phyloP scores from a whole-genome alignment of 306 rosid species.

The Fagus crenata region DNA sequence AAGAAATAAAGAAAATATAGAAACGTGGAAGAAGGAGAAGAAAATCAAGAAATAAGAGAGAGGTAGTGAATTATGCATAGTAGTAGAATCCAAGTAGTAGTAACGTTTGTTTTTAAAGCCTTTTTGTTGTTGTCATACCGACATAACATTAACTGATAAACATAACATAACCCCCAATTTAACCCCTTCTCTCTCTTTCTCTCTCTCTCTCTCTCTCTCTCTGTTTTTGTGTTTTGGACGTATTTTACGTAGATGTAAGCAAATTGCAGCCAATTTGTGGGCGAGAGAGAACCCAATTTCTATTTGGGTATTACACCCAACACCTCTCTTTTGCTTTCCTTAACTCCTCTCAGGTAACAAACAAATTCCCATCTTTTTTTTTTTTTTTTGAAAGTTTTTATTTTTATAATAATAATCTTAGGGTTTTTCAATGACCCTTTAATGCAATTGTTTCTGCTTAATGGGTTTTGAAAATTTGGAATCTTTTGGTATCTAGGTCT shows the following conservation, averaged over 20 bases:
- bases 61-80: not conserved
- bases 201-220: not conserved
- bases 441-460: not conserved
- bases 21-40: not conserved
- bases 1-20: no score
- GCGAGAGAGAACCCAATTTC: slow-evolving; percentile 1
- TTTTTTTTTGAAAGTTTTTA: not conserved
- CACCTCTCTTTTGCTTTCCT: not conserved
- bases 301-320: not conserved
- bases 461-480: not conserved
- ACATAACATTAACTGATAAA: no score
- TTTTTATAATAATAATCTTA: not conserved
- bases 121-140: not conserved
- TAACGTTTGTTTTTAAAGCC: not conserved
- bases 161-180: not conserved
- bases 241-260: not conserved
- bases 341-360: not conserved
- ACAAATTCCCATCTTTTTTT: not conserved
- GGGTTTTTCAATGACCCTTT: not conserved
- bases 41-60: not conserved
- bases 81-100: not conserved
- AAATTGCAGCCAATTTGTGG: not conserved
- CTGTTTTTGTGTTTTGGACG: not conserved
- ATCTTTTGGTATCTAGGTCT: not conserved
- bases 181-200: not conserved